phyloP scores from a whole-genome alignment of 2,329 filamentous ascomycete genomes.

The Exophiala viscosa region DNA sequence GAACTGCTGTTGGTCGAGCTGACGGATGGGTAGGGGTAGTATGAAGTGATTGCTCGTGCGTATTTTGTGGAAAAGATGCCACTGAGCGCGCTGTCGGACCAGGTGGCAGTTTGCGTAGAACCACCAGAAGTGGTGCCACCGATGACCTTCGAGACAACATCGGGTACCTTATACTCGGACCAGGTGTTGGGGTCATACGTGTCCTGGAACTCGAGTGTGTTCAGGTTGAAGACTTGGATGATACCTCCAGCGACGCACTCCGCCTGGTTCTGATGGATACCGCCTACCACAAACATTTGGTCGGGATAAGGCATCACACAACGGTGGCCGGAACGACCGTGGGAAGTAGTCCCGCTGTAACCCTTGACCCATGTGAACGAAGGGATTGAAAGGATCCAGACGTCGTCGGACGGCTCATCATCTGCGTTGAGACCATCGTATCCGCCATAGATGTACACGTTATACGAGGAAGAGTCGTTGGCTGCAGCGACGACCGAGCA shows the following conservation, averaged over 20 bases:
- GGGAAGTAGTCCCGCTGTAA: constrained; percentile 31
- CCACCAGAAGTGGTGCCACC: constrained; percentile 36
- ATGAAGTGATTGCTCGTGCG: constrained; percentile 52
- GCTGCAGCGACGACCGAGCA: constrained; percentile 41
- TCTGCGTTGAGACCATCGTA: constrained; percentile 29
- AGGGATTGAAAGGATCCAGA: constrained; percentile 36
- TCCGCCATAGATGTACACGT: constrained; percentile 37
- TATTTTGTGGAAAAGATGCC: constrained; percentile 57
- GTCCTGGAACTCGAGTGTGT: constrained; percentile 33
- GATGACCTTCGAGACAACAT: constrained; percentile 32
- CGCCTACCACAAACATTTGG: constrained; percentile 41
- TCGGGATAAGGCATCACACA: constrained; percentile 48
- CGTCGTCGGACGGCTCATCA: constrained; percentile 36
- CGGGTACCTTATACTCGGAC: constrained; percentile 33
- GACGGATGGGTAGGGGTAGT: constrained; percentile 56
- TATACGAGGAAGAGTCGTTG: constrained; percentile 36
- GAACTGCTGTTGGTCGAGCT: constrained; percentile 25
- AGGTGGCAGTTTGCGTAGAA: constrained; percentile 28
- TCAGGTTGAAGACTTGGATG: constrained; percentile 49
- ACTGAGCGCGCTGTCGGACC: constrained; percentile 41
- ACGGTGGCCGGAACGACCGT: constrained; percentile 32
- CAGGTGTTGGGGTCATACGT: constrained; percentile 32
- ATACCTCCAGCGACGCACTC: constrained; percentile 21
- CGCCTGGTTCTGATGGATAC: constrained; percentile 26
- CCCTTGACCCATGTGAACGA: constrained; percentile 35